Base-by-base conservation (phyloP, 2,329 filamentous ascomycete genomes). In the Aspergillus chevalieri region DNA sequence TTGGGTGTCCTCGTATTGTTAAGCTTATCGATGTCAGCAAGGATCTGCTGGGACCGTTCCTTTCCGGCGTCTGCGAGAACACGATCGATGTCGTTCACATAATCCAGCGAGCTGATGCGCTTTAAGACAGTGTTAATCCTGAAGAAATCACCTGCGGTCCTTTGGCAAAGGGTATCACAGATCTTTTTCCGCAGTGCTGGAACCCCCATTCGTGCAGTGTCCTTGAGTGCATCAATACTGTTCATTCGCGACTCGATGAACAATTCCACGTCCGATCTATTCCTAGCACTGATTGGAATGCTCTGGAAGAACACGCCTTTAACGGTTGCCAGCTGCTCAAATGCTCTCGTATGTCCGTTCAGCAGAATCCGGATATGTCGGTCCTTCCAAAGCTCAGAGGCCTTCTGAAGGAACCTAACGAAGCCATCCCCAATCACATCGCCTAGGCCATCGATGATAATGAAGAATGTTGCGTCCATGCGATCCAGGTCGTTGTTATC, bases 371-470 rank as follows among this genome's bases (percentile, higher is more conserved):
- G 49, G 21, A 63, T 47, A 19, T 51, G 49, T 14, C 48, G 51
- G n/a, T 46, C 38, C 3, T 39, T 26, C 15, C 48, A 43, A 9
- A 51, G 42, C 1, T 33, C 21, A 4, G 51, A 47, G 3, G 47
- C 50, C 15, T 43, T 34, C 19, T 54, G 51, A 9, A 63, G 50
- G 15, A 63, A 59, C 12, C 55, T 45, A 9, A 61, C 36, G 17
- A 63, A 46, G 6, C 56, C 51, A 39, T 58, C 54, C 3, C 56
- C 55, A 3, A 53, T 43, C 4, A 2, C 78, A 76, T 26, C 81
- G 75, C 56, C 55, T 67, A 78, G 56, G 65, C 80, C 30, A 61
- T 81, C 36, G 70, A 81, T 63, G 64, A 70, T 51, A 71, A 74
- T 33, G 55, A 74, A 45, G 62, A 77, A 56, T 6, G 54, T 59